A percentile compares a stretch with the other conserved stretches of the same genome.
Conservation (phyloP, 305 asterid genomes). For the Fraxinus nigra region DNA sequence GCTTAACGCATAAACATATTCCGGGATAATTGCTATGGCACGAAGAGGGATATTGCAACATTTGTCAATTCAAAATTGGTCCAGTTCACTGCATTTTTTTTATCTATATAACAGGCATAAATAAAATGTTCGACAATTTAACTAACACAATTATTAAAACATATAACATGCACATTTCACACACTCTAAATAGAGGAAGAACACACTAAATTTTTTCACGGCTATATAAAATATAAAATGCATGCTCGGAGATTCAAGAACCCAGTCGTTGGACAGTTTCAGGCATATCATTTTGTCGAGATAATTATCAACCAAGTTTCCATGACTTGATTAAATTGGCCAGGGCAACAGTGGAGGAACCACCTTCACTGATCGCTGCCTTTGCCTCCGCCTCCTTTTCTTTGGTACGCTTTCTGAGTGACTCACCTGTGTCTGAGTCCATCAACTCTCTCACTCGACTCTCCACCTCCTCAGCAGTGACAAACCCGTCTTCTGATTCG, state of each 20-base stretch:
- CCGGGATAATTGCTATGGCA: not conserved
- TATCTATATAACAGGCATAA: not conserved
- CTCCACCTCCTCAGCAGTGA: conserved; percentile 52
- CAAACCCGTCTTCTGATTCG: conserved; percentile 38
- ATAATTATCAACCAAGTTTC: not conserved
- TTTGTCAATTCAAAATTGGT: too few species aligned
- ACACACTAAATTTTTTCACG: too few species aligned
- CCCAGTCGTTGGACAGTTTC: not conserved
- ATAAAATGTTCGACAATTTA: not conserved
- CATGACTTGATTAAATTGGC: conserved; percentile 29
- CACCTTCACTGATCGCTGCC: conserved; percentile 41
- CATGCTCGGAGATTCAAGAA: not conserved
- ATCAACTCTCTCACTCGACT: conserved; percentile 42
- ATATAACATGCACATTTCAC: not conserved
- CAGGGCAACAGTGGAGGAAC: conserved; percentile 38
- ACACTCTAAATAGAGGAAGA: not conserved
- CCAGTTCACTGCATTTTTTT: too few species aligned
- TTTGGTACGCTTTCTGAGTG: conserved; percentile 26
- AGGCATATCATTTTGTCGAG: not conserved
- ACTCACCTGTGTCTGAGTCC: conserved; percentile 32
- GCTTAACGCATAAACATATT: not conserved
- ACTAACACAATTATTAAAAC: too few species aligned
- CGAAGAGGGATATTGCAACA: too few species aligned
- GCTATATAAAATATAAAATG: not conserved
- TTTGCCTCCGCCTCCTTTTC: conserved; percentile 33